Evolutionary conservation across 2,329 filamentous ascomycete genomes (phyloP).

Genomic region (Fusarium beomiforme): DNA sequence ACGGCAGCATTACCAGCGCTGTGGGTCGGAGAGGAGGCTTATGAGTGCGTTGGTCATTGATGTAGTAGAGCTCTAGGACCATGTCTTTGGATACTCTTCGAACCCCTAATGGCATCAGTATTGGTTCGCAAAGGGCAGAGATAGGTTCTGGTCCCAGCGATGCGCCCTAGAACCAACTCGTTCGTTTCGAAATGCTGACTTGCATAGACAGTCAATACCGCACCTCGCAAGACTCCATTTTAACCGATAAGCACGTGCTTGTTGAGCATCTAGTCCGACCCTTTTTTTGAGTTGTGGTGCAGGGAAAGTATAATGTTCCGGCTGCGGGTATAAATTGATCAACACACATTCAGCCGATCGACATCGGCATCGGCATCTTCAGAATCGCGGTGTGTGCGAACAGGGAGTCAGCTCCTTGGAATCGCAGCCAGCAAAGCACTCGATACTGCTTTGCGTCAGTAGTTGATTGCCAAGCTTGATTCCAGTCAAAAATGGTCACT

Average conservation of each 20-base stretch:
- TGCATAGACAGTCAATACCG: background rate
- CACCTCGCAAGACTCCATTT: conserved; percentile 1
- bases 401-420: background rate
- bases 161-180: conserved; percentile 9
- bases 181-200: background rate
- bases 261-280: background rate
- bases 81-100: background rate
- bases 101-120: background rate
- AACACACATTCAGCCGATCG: background rate
- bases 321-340: conserved; percentile 5
- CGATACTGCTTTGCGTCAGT: background rate
- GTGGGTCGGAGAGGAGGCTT: conserved; percentile 1
- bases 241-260: background rate
- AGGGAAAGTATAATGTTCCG: background rate
- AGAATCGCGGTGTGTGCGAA: background rate
- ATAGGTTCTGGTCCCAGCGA: background rate
- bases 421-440: background rate
- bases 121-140: conserved; percentile 13
- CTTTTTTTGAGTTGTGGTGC: background rate
- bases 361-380: background rate
- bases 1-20: background rate
- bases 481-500: conserved; percentile 7
- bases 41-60: background rate
- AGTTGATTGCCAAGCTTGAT: conserved; percentile 25
- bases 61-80: background rate